Evolutionary conservation across 2,329 filamentous ascomycete genomes (phyloP), one percentile per base, ranked within the genome.

Genomic region (Lasiodiplodia theobromae): DNA sequence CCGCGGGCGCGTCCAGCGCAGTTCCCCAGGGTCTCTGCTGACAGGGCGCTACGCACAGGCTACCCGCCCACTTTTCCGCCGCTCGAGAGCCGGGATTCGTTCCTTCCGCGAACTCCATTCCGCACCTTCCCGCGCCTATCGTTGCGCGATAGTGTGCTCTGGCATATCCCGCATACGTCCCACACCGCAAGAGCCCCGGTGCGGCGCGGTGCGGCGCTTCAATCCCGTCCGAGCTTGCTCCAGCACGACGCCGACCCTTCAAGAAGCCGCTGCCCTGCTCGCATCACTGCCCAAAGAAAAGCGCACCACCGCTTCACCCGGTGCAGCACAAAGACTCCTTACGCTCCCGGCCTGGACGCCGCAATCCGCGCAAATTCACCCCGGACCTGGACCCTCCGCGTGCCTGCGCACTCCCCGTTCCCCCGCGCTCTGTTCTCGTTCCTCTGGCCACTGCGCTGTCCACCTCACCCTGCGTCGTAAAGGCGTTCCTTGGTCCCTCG

Each of bases 131-230:
- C 47, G 47, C 60, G 60, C 60, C 60, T 64, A 64, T 64, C 58
- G 58, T 34, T 63, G 58, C 58, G 58, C 58, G 58, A 63, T 63
- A 31, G 58, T 37, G 58, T 37, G 58, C 25, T 34, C 40, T 38
- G 31, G 18, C 0, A 52, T 64, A 64, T 64, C 60, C 44, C 60
- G 21, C 34, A 38, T 25, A 25, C 38, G n/a, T 40, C 28, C 44
- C 60, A 52, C 60, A 64, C 60, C 60, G 60, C 60, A 64, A 64
- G 31, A 49, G 60, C 60, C 57, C 57, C 57, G 47, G 57, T 16
- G 23, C 57, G 44, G 60, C 60, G 60, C 47, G 47, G 57, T 16
- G 23, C 57, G 44, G 60, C 60, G 60, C 47, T 38, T 52, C n/a
- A 52, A 14, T 25, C 31, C 25, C n/a, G 60, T 21, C 60, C 60